These are phyloP conservation scores for Leccinum variicolor DNA, from an alignment of 768 basidiomycete genomes.

Conservation along the genomic window DNA sequence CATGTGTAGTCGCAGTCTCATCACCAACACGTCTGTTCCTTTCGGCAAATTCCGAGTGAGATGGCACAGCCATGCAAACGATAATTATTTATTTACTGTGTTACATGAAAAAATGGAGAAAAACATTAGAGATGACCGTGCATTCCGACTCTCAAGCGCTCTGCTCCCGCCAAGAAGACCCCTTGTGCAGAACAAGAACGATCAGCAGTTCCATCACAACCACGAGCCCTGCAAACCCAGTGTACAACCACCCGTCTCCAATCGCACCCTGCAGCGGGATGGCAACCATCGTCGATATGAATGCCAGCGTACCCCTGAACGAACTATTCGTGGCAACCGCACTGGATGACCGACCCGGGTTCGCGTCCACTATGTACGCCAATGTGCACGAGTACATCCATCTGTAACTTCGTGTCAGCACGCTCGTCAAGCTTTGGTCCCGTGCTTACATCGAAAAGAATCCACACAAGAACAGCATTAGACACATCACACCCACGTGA, in stretches of 20 bases:
- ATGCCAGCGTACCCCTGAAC: conserved; percentile 68
- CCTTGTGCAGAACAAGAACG: conserved; percentile 59
- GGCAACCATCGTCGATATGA: conserved; percentile 67
- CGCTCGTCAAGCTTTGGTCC: background rate
- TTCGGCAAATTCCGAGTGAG: conserved; percentile 17
- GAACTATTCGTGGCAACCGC: conserved; percentile 76
- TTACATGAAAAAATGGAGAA: conserved; percentile 5
- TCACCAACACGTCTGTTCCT: conserved; percentile 19
- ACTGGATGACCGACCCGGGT: conserved; percentile 72
- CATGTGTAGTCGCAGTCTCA: conserved; percentile 20
- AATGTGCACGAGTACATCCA: conserved; percentile 67
- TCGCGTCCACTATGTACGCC: conserved; percentile 86
- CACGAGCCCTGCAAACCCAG: conserved; percentile 58
- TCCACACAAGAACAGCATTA: conserved; percentile 69
- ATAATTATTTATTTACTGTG: background rate
- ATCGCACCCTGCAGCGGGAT: conserved; percentile 71
- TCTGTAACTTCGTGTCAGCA: conserved; percentile 27
- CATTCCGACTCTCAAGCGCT: background rate
- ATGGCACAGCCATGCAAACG: conserved; percentile 17
- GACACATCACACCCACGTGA: conserved; percentile 64
- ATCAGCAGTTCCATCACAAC: conserved; percentile 51
- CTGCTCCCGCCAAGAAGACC: conserved; percentile 55
- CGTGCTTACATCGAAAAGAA: conserved; percentile 66
- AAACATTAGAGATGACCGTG: background rate
- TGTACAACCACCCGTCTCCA: conserved; percentile 81